Evolutionary conservation across 2,329 filamentous ascomycete species (phyloP).

Genomic region (Apiospora pterosperma): DNA sequence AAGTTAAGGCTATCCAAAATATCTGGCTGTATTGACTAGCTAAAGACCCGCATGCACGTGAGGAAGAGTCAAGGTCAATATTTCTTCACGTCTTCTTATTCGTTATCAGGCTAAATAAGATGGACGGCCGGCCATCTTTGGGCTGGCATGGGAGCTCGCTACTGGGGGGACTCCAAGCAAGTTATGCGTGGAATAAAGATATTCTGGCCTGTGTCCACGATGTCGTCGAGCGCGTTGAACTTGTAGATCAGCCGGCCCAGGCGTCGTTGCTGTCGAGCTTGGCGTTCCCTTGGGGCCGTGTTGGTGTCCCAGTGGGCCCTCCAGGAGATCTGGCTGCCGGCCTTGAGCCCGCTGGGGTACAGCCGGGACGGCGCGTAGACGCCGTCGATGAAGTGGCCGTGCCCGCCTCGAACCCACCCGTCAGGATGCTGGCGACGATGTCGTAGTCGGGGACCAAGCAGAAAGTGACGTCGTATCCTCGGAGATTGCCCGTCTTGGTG

Average conservation of each 20-base stretch:
- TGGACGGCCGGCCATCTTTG: neutral
- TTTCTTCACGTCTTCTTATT: neutral
- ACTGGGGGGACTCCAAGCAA: neutral
- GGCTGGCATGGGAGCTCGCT: neutral
- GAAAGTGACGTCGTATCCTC: constrained; percentile 22
- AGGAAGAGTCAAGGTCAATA: neutral
- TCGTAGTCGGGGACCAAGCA: constrained; percentile 27
- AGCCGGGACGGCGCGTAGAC: constrained; percentile 18
- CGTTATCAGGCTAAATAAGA: neutral
- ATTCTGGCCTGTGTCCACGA: neutral
- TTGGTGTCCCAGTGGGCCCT: neutral
- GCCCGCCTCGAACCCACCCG: constrained; percentile 24
- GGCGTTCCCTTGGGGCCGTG: neutral
- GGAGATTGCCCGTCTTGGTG: constrained; percentile 26
- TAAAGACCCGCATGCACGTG: neutral
- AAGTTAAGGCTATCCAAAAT: neutral
- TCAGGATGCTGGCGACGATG: constrained; percentile 20
- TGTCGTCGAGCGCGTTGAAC: constrained; percentile 2
- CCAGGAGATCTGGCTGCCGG: neutral
- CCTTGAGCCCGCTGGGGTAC: constrained; percentile 21
- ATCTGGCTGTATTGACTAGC: neutral
- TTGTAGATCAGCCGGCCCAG: neutral
- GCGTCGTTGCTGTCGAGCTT: neutral
- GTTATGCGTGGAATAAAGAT: neutral
- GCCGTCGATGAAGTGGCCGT: neutral